A percentile compares a stretch with the other conserved stretches of the same genome.
These are phyloP conservation scores for Erigeron canadensis DNA, from an alignment of 129 eudicot genomes.

Conservation along the genomic window DNA sequence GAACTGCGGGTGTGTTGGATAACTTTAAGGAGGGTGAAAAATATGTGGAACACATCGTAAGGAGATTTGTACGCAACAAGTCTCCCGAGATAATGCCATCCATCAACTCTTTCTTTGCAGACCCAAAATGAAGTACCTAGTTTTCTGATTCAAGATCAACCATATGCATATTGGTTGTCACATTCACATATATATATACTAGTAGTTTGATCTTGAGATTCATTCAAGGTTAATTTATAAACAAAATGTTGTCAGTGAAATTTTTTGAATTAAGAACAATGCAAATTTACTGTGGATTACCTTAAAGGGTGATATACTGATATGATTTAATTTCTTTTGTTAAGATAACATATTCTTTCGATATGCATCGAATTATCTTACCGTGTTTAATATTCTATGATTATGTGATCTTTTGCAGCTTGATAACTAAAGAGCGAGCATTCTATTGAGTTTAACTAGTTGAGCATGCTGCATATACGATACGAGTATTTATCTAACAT, in stretches of 20 bases:
- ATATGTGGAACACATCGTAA: conserved; percentile 67
- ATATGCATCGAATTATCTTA: not conserved
- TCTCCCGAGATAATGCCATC: conserved; percentile 83
- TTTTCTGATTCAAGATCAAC: conserved; percentile 14
- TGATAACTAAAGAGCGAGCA: too few relatives aligned
- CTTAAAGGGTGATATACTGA: conserved; percentile 22
- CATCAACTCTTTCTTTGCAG: conserved; percentile 76
- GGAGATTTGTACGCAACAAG: conserved; percentile 80
- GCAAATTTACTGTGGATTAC: conserved; percentile 14
- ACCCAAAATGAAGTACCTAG: conserved; percentile 50
- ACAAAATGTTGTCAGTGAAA: conserved; percentile 11
- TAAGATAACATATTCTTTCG: not conserved
- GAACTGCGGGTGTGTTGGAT: conserved; percentile 87
- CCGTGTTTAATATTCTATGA: not conserved
- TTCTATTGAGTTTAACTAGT: too few relatives aligned
- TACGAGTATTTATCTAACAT: too few relatives aligned
- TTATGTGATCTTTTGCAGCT: too few relatives aligned
- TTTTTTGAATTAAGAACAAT: conserved; percentile 23
- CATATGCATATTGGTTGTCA: not conserved
- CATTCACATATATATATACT: too few relatives aligned
- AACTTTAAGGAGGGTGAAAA: conserved; percentile 85
- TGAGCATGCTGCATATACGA: too few relatives aligned
- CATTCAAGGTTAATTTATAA: conserved; percentile 17
- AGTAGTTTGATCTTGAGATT: conserved; percentile 17
- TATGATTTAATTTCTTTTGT: not conserved